Evolutionary conservation across 2,329 filamentous ascomycete genomes (phyloP), one percentile per base, ranked within the genome.

Genomic region (Penicillium freii): DNA sequence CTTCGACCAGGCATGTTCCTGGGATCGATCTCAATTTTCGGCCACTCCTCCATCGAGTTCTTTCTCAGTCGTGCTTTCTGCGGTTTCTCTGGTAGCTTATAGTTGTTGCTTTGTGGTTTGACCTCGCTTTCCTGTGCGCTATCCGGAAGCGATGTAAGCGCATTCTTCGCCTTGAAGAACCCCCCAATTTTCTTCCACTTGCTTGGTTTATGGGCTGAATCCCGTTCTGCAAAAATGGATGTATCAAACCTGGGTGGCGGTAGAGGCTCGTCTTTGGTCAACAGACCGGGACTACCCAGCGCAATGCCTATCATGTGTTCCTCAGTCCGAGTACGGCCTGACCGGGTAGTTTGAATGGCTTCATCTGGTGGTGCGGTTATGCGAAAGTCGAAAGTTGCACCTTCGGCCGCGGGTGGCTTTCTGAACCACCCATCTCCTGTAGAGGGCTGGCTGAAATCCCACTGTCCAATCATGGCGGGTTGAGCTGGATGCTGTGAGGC

Each of bases 231-330:
- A 40, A 60, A 60, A 2, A 63, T 57, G 0, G 54, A 44, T 5
- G 56, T 55, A 46, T 63, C 56, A 34, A 62, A 64, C 23, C 62
- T 55, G 5, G 61, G 62, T 3, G 59, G 57, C 7, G 66, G 62
- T 6, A 67, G 40, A 45, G 54, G 34, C 33, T 54, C 57, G 11
- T 63, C 61, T 29, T 63, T 40, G n/a, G 66, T 59, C 5, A 69
- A 31, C 62, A 71, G 63, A 15, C 80, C 76, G 25, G 89, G 89
- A 66, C 88, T 91, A 33, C 88, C 89, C 55, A 91, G 75, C 1
- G 89, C 89, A 81, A 92, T 87, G 10, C 89, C 89, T 60, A 92
- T 91, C 64, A 78, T 80, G 59, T 77, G 75, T 44, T 78, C 46
- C n/a, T 63, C 77, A 8, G 76, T 73, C 8, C 58, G 57, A 33